Percentiles rank a stretch among this genome's conserved stretches.
Evolutionary conservation across 2,329 filamentous ascomycete genomes (phyloP).

Genomic region (Spiromastix sp.): DNA sequence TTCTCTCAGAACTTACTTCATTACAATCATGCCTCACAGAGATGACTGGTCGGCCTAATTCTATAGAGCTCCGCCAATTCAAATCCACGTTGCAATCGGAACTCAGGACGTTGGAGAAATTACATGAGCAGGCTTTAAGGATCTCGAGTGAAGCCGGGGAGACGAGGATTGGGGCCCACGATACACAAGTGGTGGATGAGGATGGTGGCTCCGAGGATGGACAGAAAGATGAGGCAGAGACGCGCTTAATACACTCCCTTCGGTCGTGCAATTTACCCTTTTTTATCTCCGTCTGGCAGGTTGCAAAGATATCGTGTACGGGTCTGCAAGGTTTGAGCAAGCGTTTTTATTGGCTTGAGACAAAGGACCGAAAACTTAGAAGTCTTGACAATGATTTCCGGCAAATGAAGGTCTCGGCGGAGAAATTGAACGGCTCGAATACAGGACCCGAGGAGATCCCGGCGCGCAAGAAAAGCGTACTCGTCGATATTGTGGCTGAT

Average conservation of each 20-base stretch:
- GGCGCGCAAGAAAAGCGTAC: constrained; percentile 38
- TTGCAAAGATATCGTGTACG: constrained; percentile 44
- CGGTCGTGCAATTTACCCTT: constrained; percentile 58
- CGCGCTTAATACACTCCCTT: constrained; percentile 43
- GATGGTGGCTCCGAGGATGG: constrained; percentile 4
- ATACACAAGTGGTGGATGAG: constrained; percentile 16
- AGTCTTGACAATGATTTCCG: background rate
- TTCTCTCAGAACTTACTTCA: constrained; percentile 37
- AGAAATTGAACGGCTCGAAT: constrained; percentile 20
- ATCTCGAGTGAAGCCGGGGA: constrained; percentile 7
- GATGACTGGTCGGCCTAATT: constrained; percentile 34
- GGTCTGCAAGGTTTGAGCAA: constrained; percentile 50
- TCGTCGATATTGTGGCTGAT: constrained; percentile 55
- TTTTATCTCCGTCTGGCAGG: constrained; percentile 52
- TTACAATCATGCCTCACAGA: constrained; percentile 33
- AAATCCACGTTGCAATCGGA: constrained; percentile 39
- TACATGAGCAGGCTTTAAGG: constrained; percentile 20
- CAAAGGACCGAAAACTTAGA: background rate
- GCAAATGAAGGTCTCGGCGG: constrained; percentile 3
- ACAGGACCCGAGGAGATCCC: constrained; percentile 28
- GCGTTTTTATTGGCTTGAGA: constrained; percentile 40
- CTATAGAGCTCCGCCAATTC: constrained; percentile 41
- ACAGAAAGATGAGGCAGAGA: constrained; percentile 15
- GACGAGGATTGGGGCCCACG: constrained; percentile 9
- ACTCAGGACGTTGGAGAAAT: constrained; percentile 36